Evolutionary conservation across 768 basidiomycete species (phyloP), one percentile per base, ranked within the genome.

Genomic region (Candolleomyces eurysporus): DNA sequence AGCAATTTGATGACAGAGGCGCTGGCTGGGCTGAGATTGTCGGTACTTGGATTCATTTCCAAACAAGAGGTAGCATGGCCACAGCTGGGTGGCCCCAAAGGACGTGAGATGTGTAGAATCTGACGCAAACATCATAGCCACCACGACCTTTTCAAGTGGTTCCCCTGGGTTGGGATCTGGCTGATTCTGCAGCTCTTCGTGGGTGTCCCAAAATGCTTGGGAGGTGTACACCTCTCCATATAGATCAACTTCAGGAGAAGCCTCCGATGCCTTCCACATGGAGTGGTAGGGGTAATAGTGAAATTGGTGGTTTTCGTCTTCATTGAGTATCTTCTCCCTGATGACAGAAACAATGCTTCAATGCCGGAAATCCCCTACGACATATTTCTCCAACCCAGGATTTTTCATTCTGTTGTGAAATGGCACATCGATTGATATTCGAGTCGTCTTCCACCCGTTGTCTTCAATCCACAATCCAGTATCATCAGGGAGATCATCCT

Each of bases 101-200:
- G 57, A 60, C 1, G 66, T 60, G 49, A 39, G 63, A 9, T 64
- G 63, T 3, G 62, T 73, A 48, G 40, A 14, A 48, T 69, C 66
- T 16, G 69, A 69, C 64, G 64, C 64, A 53, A 75, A 54, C 70
- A 75, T 71, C 5, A 73, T 17, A 3, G 64, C 68, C 0, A 68
- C 68, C 4, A 75, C 39, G 9, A 66, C 50, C 46, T 53, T 26
- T 26, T 26, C 26, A 26, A 26, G 26, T 26, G 26, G 26, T 26
- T 26, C 26, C 26, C 4, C 26, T 26, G 26, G 26, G 26, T 26
- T 26, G 2, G 26, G 26, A 26, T 26, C 26, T 4, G 26, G 26
- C 26, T 26, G 26, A 26, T 11, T 14, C n/a, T 59, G 45, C 5
- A 61, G 45, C 46, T 57, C 57, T 16, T 54, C 39, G 8, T 69